Conservation (phyloP, 805 yeast species). For the Suhomyces tanzawaensis region DNA sequence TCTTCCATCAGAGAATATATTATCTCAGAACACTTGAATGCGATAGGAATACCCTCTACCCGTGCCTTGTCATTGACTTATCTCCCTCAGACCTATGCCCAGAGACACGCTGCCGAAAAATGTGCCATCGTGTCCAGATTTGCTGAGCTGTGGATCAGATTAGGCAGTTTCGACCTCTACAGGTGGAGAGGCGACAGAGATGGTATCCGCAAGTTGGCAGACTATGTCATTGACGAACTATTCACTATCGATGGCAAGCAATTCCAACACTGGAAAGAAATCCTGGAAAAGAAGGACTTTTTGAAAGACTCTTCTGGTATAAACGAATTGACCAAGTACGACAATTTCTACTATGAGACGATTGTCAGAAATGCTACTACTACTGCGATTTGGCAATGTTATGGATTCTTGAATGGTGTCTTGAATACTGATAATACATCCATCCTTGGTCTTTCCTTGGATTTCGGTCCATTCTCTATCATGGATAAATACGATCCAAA, state of each 20-base stretch:
- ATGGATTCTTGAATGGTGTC: conserved; percentile 93
- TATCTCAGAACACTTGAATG: conserved; percentile 75
- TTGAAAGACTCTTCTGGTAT: conserved; percentile 19
- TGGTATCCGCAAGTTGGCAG: conserved; percentile 62
- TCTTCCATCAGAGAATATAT: conserved; percentile 87
- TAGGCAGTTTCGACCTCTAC: conserved; percentile 85
- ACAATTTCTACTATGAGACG: conserved; percentile 67
- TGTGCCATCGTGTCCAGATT: conserved; percentile 84
- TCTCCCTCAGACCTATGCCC: conserved; percentile 76
- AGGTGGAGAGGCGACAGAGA: conserved; percentile 67
- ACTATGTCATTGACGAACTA: conserved; percentile 68
- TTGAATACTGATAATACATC: conserved; percentile 93
- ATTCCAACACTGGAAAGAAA: conserved; percentile 27
- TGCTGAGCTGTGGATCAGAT: conserved; percentile 82
- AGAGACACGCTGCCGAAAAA: conserved; percentile 65
- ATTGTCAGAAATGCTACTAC: conserved; percentile 71
- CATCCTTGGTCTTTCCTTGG: conserved; percentile 81
- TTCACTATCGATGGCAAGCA: conserved; percentile 38
- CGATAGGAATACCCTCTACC: conserved; percentile 83
- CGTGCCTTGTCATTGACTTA: conserved; percentile 73
- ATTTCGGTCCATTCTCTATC: conserved; percentile 92
- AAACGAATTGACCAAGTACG: conserved; percentile 56
- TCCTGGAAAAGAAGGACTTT: conserved; percentile 18
- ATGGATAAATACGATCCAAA: conserved; percentile 80
- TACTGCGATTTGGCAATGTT: conserved; percentile 84